Conservation (phyloP, 2,329 filamentous ascomycete genomes). For the Pestalotiopsis sp. region DNA sequence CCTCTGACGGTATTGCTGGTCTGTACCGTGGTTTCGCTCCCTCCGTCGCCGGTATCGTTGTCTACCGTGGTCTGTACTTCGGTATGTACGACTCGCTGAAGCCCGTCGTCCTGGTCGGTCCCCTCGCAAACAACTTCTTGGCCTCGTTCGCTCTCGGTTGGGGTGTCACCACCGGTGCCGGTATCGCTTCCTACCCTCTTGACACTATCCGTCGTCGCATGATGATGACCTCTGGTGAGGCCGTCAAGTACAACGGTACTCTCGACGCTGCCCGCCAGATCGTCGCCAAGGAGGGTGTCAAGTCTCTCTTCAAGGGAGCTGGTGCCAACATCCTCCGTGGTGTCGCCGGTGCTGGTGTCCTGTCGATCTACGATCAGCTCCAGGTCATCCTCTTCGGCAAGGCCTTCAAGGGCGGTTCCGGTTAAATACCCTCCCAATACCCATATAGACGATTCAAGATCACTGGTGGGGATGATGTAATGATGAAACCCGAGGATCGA, state of each 20-base stretch:
- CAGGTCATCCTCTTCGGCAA: constrained; percentile 99
- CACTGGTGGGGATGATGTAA: constrained; percentile 36
- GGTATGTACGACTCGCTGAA: constrained; percentile 99
- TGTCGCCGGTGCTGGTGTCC: constrained; percentile 99
- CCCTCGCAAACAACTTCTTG: constrained; percentile 97
- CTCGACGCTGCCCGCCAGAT: constrained; percentile 96
- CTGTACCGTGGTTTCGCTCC: constrained; percentile 99
- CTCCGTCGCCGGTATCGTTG: constrained; percentile 97
- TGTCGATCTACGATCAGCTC: constrained; percentile 99
- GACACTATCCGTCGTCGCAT: constrained; percentile 99
- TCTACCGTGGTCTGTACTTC: constrained; percentile 99
- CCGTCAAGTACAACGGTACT: constrained; percentile 99
- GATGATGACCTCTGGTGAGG: constrained; percentile 99
- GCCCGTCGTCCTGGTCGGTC: constrained; percentile 90
- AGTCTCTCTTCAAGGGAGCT: constrained; percentile 99
- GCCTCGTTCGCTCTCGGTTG: constrained; percentile 98
- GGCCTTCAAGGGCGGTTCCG: constrained; percentile 80
- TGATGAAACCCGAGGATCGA: constrained; percentile 28
- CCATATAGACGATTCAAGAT: constrained; percentile 40
- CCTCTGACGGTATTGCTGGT: constrained; percentile 97
- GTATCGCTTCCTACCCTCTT: constrained; percentile 99
- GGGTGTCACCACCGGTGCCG: constrained; percentile 99
- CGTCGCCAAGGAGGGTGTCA: constrained; percentile 94
- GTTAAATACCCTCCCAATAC: constrained; percentile 41
- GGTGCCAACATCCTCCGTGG: constrained; percentile 99